Evolutionary conservation across 2,329 filamentous ascomycete species (phyloP), one percentile per base, ranked within the genome.

Genomic region (Diaporthe longicolla): DNA sequence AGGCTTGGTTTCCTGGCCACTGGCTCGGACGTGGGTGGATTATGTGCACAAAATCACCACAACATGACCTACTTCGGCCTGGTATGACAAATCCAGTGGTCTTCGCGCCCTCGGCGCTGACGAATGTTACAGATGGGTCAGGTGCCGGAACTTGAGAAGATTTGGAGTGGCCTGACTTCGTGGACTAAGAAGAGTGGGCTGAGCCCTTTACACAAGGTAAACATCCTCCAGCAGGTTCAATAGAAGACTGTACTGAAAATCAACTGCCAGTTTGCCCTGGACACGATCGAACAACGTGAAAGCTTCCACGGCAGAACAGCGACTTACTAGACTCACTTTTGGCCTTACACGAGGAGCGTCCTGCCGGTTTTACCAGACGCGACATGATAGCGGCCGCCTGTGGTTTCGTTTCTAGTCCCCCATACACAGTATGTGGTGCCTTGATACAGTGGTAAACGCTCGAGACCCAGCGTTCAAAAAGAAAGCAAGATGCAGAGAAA

Each of bases 31-130:
- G 50, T 54, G 21, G 24, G 50, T 9, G 50, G 24, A 26, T 10
- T 54, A 6, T 54, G 50, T 26, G 50, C 50, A n/a, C 50, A 54
- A 3, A 54, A 54, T 26, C 50, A 54, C 24, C n/a, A 54, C n/a
- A 54, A 54, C 10, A 54, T 54, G 50, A 54, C 24, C n/a, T 54
- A 54, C 50, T 54, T 54, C 50, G 50, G 50, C 50, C 50, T 54
- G n/a, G 50, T 54, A 54, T 11, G 50, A 45, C 40, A 6, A 45
- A 1, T 11, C 17, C 40, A 17, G 0, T 19, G 17, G 15, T 45
- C 40, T 45, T 45, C 40, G 7, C 19, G 15, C 13, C 15, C 6
- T 45, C 40, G 5, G 17, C 13, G 40, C 40, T 45, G 15, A 45
- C 40, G 40, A 19, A 45, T 7, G 5, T 6, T 45, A 45, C n/a